A percentile compares a stretch with the other conserved stretches of the same genome.
Evolutionary conservation across 2,329 filamentous ascomycete genomes (phyloP).

Genomic region (Verticillium nubilum): DNA sequence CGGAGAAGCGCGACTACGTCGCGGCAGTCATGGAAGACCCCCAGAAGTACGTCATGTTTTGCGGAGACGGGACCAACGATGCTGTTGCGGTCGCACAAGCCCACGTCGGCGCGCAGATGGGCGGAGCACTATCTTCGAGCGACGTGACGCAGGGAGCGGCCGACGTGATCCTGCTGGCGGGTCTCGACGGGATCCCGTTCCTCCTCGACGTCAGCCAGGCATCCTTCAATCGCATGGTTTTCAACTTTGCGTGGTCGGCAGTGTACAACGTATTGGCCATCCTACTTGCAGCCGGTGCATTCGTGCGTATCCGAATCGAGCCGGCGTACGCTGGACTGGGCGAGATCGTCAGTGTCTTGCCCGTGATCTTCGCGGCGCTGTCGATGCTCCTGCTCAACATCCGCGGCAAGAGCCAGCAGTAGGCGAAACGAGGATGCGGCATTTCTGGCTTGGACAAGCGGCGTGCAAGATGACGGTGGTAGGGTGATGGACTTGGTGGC

Average conservation of each 20-base stretch:
- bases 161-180: slow-evolving; percentile 51
- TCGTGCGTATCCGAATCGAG: slow-evolving; percentile 47
- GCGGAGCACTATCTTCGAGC: slow-evolving; percentile 32
- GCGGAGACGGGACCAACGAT: slow-evolving; percentile 61
- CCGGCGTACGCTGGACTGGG: slow-evolving; percentile 51
- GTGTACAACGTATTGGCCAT: slow-evolving; percentile 60
- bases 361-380: slow-evolving; percentile 41
- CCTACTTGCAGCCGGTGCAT: slow-evolving; percentile 52
- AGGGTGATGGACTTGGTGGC: not conserved
- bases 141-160: slow-evolving; percentile 51
- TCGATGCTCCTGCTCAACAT: slow-evolving; percentile 20
- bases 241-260: slow-evolving; percentile 60
- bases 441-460: not conserved
- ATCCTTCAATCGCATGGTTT: slow-evolving; percentile 36
- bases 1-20: slow-evolving; percentile 50
- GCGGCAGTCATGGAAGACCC: slow-evolving; percentile 24
- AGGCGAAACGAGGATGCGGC: not conserved
- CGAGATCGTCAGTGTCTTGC: slow-evolving; percentile 59
- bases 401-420: not conserved
- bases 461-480: not conserved
- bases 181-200: slow-evolving; percentile 43
- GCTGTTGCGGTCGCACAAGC: slow-evolving; percentile 56
- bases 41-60: slow-evolving; percentile 43
- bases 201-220: slow-evolving; percentile 41
- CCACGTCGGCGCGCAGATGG: slow-evolving; percentile 54